Evolutionary conservation across 179 eudicot genomes (phyloP).

Genomic region (Silene coronaria): DNA sequence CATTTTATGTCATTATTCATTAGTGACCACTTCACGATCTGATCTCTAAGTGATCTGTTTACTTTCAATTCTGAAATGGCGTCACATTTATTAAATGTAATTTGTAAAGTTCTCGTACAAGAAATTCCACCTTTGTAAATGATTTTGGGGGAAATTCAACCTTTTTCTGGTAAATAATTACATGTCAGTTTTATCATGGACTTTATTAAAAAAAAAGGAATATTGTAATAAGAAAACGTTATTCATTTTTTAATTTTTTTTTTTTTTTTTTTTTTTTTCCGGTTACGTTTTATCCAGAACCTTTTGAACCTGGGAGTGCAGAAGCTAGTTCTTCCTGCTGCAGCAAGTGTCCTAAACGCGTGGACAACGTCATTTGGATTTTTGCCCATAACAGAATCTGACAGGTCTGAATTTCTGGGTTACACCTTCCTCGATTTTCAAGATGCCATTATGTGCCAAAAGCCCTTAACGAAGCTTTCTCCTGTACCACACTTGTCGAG

Average conservation of each 20-base stretch:
- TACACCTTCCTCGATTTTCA: constrained; percentile 74
- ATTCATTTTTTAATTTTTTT: background rate
- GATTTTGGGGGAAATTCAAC: background rate
- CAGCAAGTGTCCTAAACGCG: constrained; percentile 57
- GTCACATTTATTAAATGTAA: too few relatives aligned
- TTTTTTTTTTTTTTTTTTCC: background rate
- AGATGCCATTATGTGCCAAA: constrained; percentile 79
- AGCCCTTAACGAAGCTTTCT: constrained; percentile 37
- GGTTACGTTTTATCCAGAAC: constrained; percentile 38
- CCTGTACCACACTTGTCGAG: constrained; percentile 11
- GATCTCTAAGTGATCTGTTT: too few relatives aligned
- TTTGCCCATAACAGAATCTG: constrained; percentile 40
- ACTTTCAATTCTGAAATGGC: too few relatives aligned
- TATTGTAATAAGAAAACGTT: background rate
- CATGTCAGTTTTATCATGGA: background rate
- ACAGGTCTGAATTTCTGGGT: constrained; percentile 49
- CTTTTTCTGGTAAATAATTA: background rate
- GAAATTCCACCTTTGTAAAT: background rate
- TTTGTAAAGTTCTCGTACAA: too few relatives aligned
- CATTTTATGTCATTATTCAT: too few relatives aligned
- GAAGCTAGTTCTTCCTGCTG: constrained; percentile 77
- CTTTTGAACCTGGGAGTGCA: constrained; percentile 62
- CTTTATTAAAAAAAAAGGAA: background rate
- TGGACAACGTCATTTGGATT: constrained; percentile 81
- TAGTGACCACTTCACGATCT: too few relatives aligned